Conservation (phyloP, 768 basidiomycete species). For the Suillus variegatus region DNA sequence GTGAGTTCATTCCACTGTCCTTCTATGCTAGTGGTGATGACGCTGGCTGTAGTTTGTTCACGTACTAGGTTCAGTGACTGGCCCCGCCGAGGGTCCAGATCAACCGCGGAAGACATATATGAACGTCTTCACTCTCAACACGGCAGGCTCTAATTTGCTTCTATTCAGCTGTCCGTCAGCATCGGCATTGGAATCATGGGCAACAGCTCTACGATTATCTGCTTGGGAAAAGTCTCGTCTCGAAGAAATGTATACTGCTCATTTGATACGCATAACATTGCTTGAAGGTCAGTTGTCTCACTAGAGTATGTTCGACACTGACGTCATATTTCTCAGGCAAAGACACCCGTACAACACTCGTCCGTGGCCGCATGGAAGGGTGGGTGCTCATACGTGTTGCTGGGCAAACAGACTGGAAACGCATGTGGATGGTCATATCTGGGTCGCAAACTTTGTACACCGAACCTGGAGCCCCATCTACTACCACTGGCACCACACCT, state of each 20-base stretch:
- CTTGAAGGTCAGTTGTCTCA: conserved; percentile 40
- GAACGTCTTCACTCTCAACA: conserved; percentile 90
- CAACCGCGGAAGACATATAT: conserved; percentile 58
- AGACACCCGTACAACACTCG: conserved; percentile 61
- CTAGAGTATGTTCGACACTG: conserved; percentile 29
- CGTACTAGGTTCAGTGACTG: conserved; percentile 73
- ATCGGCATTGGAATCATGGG: conserved; percentile 80
- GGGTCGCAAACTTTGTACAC: conserved; percentile 36
- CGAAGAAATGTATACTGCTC: conserved; percentile 97
- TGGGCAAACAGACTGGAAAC: conserved; percentile 98
- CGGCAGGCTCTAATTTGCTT: conserved; percentile 88
- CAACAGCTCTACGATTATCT: conserved; percentile 84
- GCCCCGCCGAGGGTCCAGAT: conserved; percentile 53
- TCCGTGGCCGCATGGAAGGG: conserved; percentile 81
- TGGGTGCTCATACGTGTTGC: conserved; percentile 89
- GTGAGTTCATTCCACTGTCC: conserved; percentile 47
- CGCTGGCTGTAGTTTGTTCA: conserved; percentile 61
- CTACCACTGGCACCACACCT: background rate
- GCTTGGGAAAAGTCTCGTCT: conserved; percentile 95
- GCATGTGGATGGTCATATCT: conserved; percentile 79
- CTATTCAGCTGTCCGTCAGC: conserved; percentile 84
- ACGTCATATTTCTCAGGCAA: conserved; percentile 33
- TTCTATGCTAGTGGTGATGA: conserved; percentile 12
- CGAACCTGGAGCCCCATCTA: conserved; percentile 27
- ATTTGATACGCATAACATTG: conserved; percentile 81